Evolutionary conservation across 1,139 yeast species (phyloP).

Genomic region (Magnusiomyces paraingens): DNA sequence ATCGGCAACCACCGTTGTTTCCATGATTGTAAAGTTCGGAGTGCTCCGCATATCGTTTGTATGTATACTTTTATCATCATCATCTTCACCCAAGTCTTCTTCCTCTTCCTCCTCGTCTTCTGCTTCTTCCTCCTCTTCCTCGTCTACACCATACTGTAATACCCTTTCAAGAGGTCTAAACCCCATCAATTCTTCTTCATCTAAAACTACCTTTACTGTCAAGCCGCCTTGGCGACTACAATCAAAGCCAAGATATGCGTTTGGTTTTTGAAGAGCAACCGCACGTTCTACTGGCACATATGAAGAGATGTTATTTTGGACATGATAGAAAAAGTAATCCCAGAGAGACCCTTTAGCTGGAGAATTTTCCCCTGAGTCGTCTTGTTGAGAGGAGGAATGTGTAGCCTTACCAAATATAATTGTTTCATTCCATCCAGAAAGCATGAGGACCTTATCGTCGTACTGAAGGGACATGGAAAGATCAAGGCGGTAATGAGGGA

Average conservation of each 20-base stretch:
- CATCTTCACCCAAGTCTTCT: neutral
- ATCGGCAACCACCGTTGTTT: too few species aligned
- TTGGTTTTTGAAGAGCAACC: conserved; percentile 17
- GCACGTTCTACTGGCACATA: conserved; percentile 26
- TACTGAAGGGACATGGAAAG: conserved; percentile 22
- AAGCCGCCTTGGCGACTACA: conserved; percentile 4
- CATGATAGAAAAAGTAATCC: conserved; percentile 24
- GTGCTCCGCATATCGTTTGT: too few species aligned
- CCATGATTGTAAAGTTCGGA: too few species aligned
- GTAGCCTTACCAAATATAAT: conserved; percentile 24
- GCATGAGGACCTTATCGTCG: conserved; percentile 23
- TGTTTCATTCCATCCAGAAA: conserved; percentile 27
- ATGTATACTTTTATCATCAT: neutral
- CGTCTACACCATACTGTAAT: conserved; percentile 11
- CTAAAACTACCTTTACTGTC: conserved; percentile 12
- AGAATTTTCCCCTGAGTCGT: conserved; percentile 10
- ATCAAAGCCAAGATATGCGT: conserved; percentile 16
- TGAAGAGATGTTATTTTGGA: conserved; percentile 22
- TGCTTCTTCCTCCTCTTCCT: conserved; percentile 12
- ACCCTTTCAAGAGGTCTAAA: conserved; percentile 10
- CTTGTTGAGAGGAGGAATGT: neutral
- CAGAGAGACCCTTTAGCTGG: conserved; percentile 20
- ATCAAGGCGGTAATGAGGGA: conserved; percentile 31
- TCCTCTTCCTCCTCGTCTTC: conserved; percentile 8
- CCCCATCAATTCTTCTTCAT: conserved; percentile 16